Evolutionary conservation across 306 rosid genomes (phyloP), one percentile per base, ranked within the genome.

Genomic region (Pachyrhizus erosus): DNA sequence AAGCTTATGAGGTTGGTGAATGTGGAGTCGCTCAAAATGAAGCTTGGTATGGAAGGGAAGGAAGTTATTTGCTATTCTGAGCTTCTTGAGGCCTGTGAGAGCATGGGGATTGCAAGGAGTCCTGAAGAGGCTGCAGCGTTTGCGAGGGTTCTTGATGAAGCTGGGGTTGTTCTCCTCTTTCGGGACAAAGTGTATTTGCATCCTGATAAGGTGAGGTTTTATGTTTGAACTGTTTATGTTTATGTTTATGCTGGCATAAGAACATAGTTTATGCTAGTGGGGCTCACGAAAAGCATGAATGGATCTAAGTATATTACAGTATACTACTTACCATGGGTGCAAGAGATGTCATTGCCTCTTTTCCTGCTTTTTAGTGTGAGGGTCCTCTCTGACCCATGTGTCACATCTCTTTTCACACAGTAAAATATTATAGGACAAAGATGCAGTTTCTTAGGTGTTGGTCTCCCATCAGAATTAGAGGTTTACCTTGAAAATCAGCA

Each of bases 151-250:
- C 94, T 96, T 42, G 99, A 96, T 75, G 99, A 96, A 18, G 99
- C 99, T 79, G 98, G 99, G 57, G 97, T 93, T 69, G 37, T 96
- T 51, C 87, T 93, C 26, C 97, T 96, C 29, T 96, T 93, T 75
- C 82, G 98, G 31, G 97, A 96, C 34, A 93, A 94, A 91, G 99
- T 94, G 80, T 89, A 92, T 72, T 97, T 96, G 78, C 97, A 93
- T 80, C 99, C 99, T 78, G 91, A 91, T 40, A 89, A 91, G 96
- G 98, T 94, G 37, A n/a, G 73, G 29, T 68, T 20, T 52, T 62
- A 9, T 14, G 31, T 76, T 79, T 62, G 82, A 77, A 55, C 73
- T 73, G 45, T 73, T 40, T 55, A 1, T 39, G 78, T 27, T 69
- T 62, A 31, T 62, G 79, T 27, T 69, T 62, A 15, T 62, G 43